phyloP scores from a whole-genome alignment of 208 protist species.

The Wallacemonas rigidus region DNA sequence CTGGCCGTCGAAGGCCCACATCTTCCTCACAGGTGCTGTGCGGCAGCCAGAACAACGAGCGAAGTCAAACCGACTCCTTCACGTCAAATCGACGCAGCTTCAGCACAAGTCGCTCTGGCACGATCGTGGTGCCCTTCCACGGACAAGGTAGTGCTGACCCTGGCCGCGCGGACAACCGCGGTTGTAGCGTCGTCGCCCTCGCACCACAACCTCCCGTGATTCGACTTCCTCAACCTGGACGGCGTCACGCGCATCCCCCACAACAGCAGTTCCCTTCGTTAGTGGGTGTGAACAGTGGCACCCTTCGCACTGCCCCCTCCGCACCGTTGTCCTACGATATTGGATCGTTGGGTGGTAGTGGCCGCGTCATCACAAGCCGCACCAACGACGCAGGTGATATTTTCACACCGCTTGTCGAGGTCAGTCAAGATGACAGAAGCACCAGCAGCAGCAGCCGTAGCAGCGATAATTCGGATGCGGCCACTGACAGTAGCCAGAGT shows the following conservation, averaged over 20 bases:
- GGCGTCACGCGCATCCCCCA: too few relatives aligned
- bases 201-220: too few relatives aligned
- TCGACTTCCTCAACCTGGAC: too few relatives aligned
- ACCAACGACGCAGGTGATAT: conserved; percentile 2
- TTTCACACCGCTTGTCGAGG: conserved; percentile 6
- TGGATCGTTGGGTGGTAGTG: not conserved
- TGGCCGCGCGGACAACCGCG: too few relatives aligned
- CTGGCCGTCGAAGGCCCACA: too few relatives aligned
- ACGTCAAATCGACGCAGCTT: not conserved
- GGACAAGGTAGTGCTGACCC: not conserved
- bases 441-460: conserved; percentile 1
- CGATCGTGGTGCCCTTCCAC: conserved; percentile 1
- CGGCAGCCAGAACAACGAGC: too few relatives aligned
- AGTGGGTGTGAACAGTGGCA: too few relatives aligned
- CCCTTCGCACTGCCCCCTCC: too few relatives aligned
- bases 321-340: too few relatives aligned
- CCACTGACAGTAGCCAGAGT: not conserved
- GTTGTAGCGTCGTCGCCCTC: too few relatives aligned
- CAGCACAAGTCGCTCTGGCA: not conserved
- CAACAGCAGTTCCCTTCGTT: too few relatives aligned
- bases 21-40: too few relatives aligned
- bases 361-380: conserved; percentile 3
- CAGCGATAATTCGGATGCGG: not conserved
- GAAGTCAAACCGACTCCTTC: not conserved
- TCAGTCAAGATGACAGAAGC: not conserved